Base-by-base conservation (phyloP, 306 rosid genomes). In the Aeschynomene evenia region DNA sequence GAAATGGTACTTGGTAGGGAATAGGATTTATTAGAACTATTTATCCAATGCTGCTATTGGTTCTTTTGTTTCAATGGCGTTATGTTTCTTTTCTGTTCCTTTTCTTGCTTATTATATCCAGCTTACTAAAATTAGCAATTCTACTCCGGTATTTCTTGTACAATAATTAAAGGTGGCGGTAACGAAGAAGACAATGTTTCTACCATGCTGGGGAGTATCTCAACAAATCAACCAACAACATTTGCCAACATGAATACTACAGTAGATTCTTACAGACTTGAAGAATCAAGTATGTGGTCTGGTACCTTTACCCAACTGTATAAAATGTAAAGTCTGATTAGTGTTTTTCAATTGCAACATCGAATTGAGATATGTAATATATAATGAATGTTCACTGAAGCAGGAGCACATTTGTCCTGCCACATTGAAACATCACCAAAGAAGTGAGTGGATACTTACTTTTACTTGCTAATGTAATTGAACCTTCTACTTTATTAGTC, bases 261-360 rank as follows among this genome's bases (percentile, higher is more conserved):
- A 55, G 49, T 79, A 57, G 61, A 81, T 66, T 67, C 77, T 76
- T 75, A 54, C 26, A 74, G 81, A 59, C 42, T 66, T 76, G 81
- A 79, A 77, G 86, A 88, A 77, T 62, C 82, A 79, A 77, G 98
- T 90, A 87, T 23, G 89, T 73, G 72, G 48, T 83, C 68, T 79
- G 54, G 58, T 61, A 64, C 75, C 57, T 79, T 68, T 74, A 6
- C 33, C n/a, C 68, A 52, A 64, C 31, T 13, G 55, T 65, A 49
- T 75, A 66, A 43, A 40, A 56, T 67, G 59, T 72, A 39, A 51
- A 66, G 60, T 80, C 37, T 71, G 61, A 28, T 36, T 62, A 18
- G 29, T 66, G 56, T 59, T 37, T 52, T 40, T 60, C 50, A 18
- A 65, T 66, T 31, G 48, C 14, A 58, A 50, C 33, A 52, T 68